These are phyloP conservation scores for Zymoseptoria tritici DNA, from an alignment of 2,329 filamentous ascomycete species.

Conservation along the genomic window DNA sequence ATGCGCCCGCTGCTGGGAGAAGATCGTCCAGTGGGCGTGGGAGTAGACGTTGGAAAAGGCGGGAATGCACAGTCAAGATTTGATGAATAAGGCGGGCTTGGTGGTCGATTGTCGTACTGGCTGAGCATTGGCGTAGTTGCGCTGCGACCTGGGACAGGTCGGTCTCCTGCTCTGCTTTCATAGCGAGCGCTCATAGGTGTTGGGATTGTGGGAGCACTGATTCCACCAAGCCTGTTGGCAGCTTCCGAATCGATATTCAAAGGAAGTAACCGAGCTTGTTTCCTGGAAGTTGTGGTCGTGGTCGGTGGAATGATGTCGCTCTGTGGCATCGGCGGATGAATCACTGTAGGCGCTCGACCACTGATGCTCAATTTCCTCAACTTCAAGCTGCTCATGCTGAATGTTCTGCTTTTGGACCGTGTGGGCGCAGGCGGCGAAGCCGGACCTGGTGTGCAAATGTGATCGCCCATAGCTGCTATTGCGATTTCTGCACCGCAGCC, in stretches of 20 bases:
- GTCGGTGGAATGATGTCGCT: conserved; percentile 1
- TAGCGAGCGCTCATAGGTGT: conserved; percentile 27
- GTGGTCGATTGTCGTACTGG: conserved; percentile 25
- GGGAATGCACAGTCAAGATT: conserved; percentile 48
- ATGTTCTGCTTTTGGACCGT: conserved; percentile 10
- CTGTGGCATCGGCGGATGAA: conserved; percentile 3
- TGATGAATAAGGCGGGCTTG: conserved; percentile 36
- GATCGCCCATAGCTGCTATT: conserved; percentile 79
- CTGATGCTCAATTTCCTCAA: conserved; percentile 15
- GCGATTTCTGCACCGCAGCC: conserved; percentile 69
- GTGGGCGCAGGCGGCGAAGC: conserved; percentile 9
- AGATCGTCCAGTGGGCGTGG: conserved; percentile 16
- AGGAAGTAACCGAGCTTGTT: conserved; percentile 13
- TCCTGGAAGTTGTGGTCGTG: conserved; percentile 3
- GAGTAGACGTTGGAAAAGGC: conserved; percentile 38
- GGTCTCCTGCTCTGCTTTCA: conserved; percentile 19
- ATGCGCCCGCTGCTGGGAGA: conserved; percentile 20
- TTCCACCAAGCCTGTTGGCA: conserved; percentile 38
- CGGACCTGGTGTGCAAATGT: conserved; percentile 50
- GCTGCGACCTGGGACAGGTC: conserved; percentile 19
- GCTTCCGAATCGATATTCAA: conserved; percentile 27
- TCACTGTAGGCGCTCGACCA: conserved; percentile 16
- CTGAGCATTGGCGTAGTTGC: conserved; percentile 27
- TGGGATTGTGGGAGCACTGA: conserved; percentile 45
- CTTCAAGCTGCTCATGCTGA: conserved; percentile 23